phyloP scores from a whole-genome alignment of 805 yeast genomes.

The Cyberlindnera saturnus region DNA sequence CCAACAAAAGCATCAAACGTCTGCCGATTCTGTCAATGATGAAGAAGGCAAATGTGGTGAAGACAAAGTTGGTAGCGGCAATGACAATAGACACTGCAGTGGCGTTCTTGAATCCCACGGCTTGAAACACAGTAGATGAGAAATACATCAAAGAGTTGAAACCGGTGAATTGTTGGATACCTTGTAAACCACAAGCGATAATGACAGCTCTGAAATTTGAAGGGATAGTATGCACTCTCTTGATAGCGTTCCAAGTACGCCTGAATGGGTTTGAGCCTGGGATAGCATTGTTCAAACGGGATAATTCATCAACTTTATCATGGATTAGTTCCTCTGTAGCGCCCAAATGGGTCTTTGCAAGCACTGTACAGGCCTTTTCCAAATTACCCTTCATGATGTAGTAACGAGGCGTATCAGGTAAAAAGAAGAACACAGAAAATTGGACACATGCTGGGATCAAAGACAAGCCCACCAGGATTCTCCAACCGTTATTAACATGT shows the following conservation, averaged over 20 bases:
- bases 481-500: slow-evolving; percentile 79
- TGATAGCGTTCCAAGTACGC: slow-evolving; percentile 55
- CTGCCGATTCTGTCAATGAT: slow-evolving; percentile 87
- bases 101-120: slow-evolving; percentile 82
- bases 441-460: slow-evolving; percentile 83
- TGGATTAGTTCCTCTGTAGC: slow-evolving; percentile 61
- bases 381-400: slow-evolving; percentile 65
- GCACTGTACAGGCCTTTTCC: slow-evolving; percentile 62
- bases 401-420: slow-evolving; percentile 95
- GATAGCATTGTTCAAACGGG: slow-evolving; percentile 37
- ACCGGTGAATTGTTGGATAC: slow-evolving; percentile 94
- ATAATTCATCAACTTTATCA: slow-evolving; percentile 62
- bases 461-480: slow-evolving; percentile 84
- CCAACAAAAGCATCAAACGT: slow-evolving; percentile 67
- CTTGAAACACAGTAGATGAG: slow-evolving; percentile 85
- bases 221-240: slow-evolving; percentile 57
- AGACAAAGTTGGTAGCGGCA: slow-evolving; percentile 90
- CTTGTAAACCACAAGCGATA: slow-evolving; percentile 90
- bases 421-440: slow-evolving; percentile 67
- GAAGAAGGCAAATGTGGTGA: slow-evolving; percentile 80
- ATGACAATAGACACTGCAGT: slow-evolving; percentile 93
- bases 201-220: slow-evolving; percentile 85
- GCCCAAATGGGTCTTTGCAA: slow-evolving; percentile 54
- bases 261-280: slow-evolving; percentile 42
- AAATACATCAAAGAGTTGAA: slow-evolving; percentile 96